These are phyloP conservation scores for Metschnikowia lunata DNA, from an alignment of 805 yeast species.

Conservation along the genomic window DNA sequence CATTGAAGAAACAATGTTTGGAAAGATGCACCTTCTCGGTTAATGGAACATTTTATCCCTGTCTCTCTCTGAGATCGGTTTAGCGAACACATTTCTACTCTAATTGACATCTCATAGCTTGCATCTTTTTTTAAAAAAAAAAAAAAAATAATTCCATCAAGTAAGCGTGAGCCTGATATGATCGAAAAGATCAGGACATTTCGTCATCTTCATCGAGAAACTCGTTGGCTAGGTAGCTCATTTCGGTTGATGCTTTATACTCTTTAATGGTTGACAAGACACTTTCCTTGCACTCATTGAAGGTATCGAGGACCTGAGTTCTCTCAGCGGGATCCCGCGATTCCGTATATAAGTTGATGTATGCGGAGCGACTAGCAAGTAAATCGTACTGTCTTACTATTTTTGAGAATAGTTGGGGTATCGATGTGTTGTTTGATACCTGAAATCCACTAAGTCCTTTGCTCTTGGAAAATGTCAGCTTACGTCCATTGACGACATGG, in stretches of 20 bases:
- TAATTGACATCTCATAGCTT: too few relatives aligned
- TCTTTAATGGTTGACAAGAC: conserved; percentile 44
- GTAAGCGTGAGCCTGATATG: background rate
- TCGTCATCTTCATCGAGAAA: conserved; percentile 30
- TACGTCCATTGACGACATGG: conserved; percentile 71
- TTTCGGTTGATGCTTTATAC: conserved; percentile 39
- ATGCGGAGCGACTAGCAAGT: conserved; percentile 76
- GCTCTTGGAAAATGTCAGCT: conserved; percentile 53
- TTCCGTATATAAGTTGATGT: conserved; percentile 67
- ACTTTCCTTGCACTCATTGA: conserved; percentile 46
- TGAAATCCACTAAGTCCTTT: conserved; percentile 63
- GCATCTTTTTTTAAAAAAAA: too few relatives aligned
- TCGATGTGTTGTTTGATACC: conserved; percentile 78
- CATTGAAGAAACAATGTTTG: too few relatives aligned
- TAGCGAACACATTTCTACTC: too few relatives aligned
- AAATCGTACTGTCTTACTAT: conserved; percentile 75
- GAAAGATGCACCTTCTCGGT: too few relatives aligned
- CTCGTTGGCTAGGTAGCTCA: conserved; percentile 46
- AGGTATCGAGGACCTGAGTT: conserved; percentile 44
- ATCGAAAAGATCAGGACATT: conserved; percentile 6
- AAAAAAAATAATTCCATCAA: too few relatives aligned
- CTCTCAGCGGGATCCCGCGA: conserved; percentile 41
- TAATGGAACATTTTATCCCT: too few relatives aligned
- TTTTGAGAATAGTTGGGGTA: conserved; percentile 60
- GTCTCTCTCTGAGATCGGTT: too few relatives aligned